Evolutionary conservation across 805 yeast genomes (phyloP), one percentile per base, ranked within the genome.

Genomic region (Lipomyces orientalis): DNA sequence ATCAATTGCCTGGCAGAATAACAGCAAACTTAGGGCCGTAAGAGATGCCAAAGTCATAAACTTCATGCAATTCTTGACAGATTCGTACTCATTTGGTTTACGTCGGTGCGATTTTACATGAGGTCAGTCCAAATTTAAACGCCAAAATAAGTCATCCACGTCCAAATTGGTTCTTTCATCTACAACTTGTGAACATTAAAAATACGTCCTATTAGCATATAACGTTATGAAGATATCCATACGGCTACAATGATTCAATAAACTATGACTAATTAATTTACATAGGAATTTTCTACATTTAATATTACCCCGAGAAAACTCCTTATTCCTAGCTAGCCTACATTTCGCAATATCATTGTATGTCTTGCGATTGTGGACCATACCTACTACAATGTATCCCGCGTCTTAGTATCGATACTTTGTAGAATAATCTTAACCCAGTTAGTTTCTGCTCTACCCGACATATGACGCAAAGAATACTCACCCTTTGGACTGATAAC

Each of bases 401-500:
- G 55, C 12, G 33, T 43, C 49, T 60, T 60, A 73, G 60, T 73
- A 73, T 37, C 73, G 67, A 54, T 73, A 73, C 33, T 71, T 72
- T 7, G 76, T 73, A 2, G 76, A 73, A 58, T 73, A 73, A 54
- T 73, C 75, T 71, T 31, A 52, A 9, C 19, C 8, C 25, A 54
- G 19, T 22, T 22, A 29, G n/a, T 49, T n/a, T 16, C 54, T 25
- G 22, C 19, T 14, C 35, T 34, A 22, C 19, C 12, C 16, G 4
- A 49, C 6, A 52, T 58, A n/a, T 22, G 19, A 49, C n/a, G 37
- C 43, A 34, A 19, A 29, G n/a, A 19, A 1, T 16, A 43, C 63
- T 14, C 39, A 71, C 67, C 81, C 51, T 85, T 85, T 0, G 98
- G 98, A 69, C 95, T 88, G 4, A 88, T 85, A 22, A 93, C 98